phyloP scores from a whole-genome alignment of 2,329 filamentous ascomycete species.

The Coniosporium tulheliwenetii region DNA sequence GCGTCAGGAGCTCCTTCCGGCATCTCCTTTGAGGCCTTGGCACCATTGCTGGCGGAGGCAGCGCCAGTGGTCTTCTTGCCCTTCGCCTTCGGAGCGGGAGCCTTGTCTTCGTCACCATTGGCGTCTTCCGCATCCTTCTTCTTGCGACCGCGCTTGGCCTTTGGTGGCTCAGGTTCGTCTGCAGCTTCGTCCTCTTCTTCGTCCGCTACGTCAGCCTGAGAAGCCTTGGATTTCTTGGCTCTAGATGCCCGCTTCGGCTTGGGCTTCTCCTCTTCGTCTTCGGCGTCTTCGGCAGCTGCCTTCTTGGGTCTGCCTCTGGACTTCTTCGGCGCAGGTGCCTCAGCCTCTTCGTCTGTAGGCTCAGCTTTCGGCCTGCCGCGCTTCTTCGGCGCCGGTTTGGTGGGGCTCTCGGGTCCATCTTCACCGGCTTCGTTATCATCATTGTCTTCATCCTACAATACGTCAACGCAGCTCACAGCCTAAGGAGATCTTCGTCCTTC shows the following conservation, averaged over 20 bases:
- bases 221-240: slow-evolving; percentile 5
- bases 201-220: slow-evolving; percentile 1
- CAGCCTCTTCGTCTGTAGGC: slow-evolving; percentile 16
- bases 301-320: slow-evolving; percentile 13
- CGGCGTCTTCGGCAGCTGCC: slow-evolving; percentile 11
- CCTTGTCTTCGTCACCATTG: slow-evolving; percentile 5
- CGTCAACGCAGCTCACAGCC: too few species aligned
- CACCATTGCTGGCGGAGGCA: too few species aligned
- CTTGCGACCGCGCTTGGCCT: slow-evolving; percentile 1
- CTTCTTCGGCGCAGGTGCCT: slow-evolving; percentile 12
- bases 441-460: too few species aligned
- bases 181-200: slow-evolving; percentile 1
- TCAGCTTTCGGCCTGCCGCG: slow-evolving; percentile 20
- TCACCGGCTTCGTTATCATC: slow-evolving; percentile 8
- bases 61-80: too few species aligned
- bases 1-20: not conserved
- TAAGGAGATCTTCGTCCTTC: too few species aligned
- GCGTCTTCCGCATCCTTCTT: slow-evolving; percentile 3
- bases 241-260: slow-evolving; percentile 1
- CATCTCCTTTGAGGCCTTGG: too few species aligned
- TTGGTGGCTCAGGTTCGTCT: not conserved
- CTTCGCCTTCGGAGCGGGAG: slow-evolving; percentile 2
- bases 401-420: slow-evolving; percentile 3
- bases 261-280: slow-evolving; percentile 4
- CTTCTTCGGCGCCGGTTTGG: slow-evolving; percentile 23